These are phyloP conservation scores for Colletotrichum tabaci DNA, from an alignment of 2,329 filamentous ascomycete species.

Conservation along the genomic window DNA sequence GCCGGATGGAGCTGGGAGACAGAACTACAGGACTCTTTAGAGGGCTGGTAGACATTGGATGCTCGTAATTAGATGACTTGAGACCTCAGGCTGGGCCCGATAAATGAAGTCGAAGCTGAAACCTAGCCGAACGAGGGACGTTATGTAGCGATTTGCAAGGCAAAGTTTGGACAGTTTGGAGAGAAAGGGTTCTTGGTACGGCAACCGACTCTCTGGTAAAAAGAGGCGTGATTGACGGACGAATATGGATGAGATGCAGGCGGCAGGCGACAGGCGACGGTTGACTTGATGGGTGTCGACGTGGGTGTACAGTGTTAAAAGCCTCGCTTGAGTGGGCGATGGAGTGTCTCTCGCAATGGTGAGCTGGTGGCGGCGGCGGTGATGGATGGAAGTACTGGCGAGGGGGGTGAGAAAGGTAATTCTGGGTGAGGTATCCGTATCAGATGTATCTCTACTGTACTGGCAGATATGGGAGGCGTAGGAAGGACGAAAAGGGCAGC, in stretches of 20 bases:
- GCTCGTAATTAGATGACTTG: background rate
- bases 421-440: constrained; percentile 36
- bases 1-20: constrained; percentile 10
- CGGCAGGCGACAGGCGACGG: constrained; percentile 29
- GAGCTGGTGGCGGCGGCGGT: constrained; percentile 31
- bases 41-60: constrained; percentile 4
- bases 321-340: constrained; percentile 31
- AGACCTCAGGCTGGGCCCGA: constrained; percentile 4
- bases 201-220: constrained; percentile 36
- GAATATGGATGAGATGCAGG: constrained; percentile 37
- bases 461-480: too few species aligned
- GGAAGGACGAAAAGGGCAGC: constrained; percentile 3
- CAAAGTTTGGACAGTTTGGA: constrained; percentile 27
- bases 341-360: constrained; percentile 36
- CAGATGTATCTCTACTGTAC: constrained; percentile 14
- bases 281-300: constrained; percentile 31
- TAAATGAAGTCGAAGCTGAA: constrained; percentile 23
- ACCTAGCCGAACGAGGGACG: constrained; percentile 36
- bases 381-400: constrained; percentile 29
- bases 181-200: constrained; percentile 25
- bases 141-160: constrained; percentile 41
- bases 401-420: constrained; percentile 20
- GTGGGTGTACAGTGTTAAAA: constrained; percentile 26
- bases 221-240: constrained; percentile 29
- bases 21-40: background rate